Evolutionary conservation across 805 yeast genomes (phyloP).

Genomic region (Tetrapisispora phaffii): DNA sequence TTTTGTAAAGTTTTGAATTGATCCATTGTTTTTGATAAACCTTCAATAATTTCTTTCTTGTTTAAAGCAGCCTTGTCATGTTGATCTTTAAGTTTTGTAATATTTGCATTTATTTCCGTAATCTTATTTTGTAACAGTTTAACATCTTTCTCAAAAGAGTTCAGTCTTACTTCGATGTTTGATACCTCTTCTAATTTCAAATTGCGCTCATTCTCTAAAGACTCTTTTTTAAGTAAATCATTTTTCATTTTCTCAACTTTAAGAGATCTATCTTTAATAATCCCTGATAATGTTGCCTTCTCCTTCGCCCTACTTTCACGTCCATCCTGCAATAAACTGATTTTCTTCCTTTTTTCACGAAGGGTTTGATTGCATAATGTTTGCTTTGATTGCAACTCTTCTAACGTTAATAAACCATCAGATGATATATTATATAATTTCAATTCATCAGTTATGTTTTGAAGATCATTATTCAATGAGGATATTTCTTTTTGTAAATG

Average conservation of each 20-base stretch:
- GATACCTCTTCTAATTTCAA: slow-evolving; percentile 8
- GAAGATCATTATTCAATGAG: slow-evolving; percentile 14
- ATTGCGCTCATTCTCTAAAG: slow-evolving; percentile 9
- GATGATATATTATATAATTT: slow-evolving; percentile 13
- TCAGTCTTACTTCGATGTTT: slow-evolving; percentile 8
- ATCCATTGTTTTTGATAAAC: not conserved
- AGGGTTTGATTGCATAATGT: slow-evolving; percentile 12
- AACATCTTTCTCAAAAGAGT: slow-evolving; percentile 6
- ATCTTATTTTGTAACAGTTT: slow-evolving; percentile 4
- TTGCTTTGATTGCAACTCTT: slow-evolving; percentile 21
- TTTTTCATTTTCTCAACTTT: slow-evolving; percentile 19
- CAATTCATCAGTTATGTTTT: slow-evolving; percentile 20
- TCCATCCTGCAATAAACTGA: slow-evolving; percentile 17
- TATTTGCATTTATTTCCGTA: not conserved
- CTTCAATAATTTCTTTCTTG: not conserved
- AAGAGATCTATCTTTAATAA: slow-evolving; percentile 16
- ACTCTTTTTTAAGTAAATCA: slow-evolving; percentile 8
- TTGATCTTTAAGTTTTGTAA: not conserved
- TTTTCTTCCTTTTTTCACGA: slow-evolving; percentile 17
- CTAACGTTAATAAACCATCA: slow-evolving; percentile 19
- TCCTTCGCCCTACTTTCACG: slow-evolving; percentile 19
- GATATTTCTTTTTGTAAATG: slow-evolving; percentile 21
- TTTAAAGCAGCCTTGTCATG: slow-evolving; percentile 2
- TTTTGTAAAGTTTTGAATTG: not conserved
- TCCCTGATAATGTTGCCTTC: slow-evolving; percentile 11